These are phyloP conservation scores for Suhomyces atakaporum DNA, from an alignment of 1,139 yeast species.

Conservation along the genomic window DNA sequence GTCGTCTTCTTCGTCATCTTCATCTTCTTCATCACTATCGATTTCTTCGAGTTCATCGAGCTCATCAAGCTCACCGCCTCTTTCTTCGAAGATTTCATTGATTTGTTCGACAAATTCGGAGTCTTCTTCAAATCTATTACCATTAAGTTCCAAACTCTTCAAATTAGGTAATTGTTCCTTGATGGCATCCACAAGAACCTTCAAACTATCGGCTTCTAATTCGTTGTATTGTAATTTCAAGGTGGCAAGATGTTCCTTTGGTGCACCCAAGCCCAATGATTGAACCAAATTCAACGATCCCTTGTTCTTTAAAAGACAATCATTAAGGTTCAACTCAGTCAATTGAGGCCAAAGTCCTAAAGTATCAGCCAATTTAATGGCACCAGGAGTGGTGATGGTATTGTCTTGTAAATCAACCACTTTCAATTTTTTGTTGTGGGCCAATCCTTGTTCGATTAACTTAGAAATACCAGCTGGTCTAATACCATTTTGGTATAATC, in stretches of 20 bases:
- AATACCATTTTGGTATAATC: conserved; percentile 93
- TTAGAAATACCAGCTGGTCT: conserved; percentile 88
- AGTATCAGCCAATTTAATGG: conserved; percentile 51
- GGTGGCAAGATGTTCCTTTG: conserved; percentile 44
- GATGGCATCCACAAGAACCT: conserved; percentile 55
- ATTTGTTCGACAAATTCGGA: conserved; percentile 37
- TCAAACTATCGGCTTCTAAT: conserved; percentile 66
- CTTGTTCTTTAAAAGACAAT: conserved; percentile 76
- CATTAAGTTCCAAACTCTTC: conserved; percentile 77
- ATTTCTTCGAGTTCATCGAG: conserved; percentile 92
- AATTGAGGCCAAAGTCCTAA: conserved; percentile 53
- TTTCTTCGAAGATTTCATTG: conserved; percentile 60
- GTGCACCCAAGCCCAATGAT: conserved; percentile 43
- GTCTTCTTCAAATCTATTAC: conserved; percentile 72
- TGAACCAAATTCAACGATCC: conserved; percentile 64
- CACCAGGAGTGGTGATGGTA: conserved; percentile 86
- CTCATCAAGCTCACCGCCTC: conserved; percentile 89
- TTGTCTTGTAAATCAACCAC: conserved; percentile 91
- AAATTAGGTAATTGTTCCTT: conserved; percentile 60
- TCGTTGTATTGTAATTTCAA: conserved; percentile 90
- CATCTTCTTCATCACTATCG: conserved; percentile 83
- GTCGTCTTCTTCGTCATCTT: conserved; percentile 63
- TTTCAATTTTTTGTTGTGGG: conserved; percentile 58
- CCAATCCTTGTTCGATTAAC: conserved; percentile 72
- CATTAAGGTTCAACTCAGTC: conserved; percentile 81